Base-by-base conservation (phyloP, 2,329 filamentous ascomycete species). In the Aspergillus sp. region DNA sequence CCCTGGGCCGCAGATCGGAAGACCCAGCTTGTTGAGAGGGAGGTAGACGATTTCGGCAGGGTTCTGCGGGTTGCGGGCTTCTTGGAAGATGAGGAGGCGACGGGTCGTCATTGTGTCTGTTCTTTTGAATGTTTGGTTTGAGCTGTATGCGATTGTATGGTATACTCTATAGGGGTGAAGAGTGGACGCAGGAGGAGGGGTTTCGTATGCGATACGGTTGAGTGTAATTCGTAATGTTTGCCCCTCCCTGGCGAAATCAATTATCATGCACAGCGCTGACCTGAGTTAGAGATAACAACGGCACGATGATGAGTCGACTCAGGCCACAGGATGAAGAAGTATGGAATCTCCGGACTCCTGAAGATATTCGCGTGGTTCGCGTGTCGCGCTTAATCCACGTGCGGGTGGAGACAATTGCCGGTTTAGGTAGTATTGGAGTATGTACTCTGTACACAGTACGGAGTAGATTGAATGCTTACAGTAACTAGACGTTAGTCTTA, bases 51-150 rank as follows among this genome's bases (percentile, higher is more conserved):
- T 49, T 48, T 64, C 61, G 3, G 58, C 44, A 4, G 50, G 41
- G 42, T 62, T 64, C 34, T 55, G 48, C 1, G 62, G 57, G 43
- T 65, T 63, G 49, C 59, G 60, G 45, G 62, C 54, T 49, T 68
- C 64, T 50, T 67, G 63, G 54, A 68, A 66, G 51, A 68, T 63
- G 42, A 68, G 56, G 30, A 68, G 62, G 36, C 62, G 62, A 49
- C 58, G 56, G 12, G 50, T 45, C 7, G 50, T 12, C 41, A n/a
- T 50, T 49, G 39, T 45, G 48, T 46, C 19, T 29, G 34, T 43
- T 43, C 41, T 29, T 42, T 46, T 42, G 12, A 29, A 12, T 7
- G 3, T 26, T 8, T 19, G 12, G 9, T 12, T 12, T 19, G 12
- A 26, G 12, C 27, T 28, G 36, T 32, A 19, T 32, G 30, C 5